Base-by-base conservation (phyloP, 2,329 filamentous ascomycete genomes). In the Alternaria arborescens region DNA sequence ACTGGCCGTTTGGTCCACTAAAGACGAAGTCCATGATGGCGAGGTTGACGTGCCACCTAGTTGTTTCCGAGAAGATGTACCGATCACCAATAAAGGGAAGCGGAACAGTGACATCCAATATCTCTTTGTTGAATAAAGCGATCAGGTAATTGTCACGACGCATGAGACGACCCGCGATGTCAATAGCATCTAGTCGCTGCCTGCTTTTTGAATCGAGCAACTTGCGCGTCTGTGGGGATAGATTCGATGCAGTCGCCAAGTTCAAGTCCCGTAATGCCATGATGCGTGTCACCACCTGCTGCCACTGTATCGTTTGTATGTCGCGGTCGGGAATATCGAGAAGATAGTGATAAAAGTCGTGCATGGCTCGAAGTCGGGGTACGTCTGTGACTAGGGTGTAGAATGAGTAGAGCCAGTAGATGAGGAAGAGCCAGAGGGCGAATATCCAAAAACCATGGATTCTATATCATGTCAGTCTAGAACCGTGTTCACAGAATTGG, bases 101-200 rank as follows among this genome's bases (percentile, higher is more conserved):
- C 2, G 93, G 92, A 3, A 97, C 85, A 0, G 91, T 93, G 46
- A 98, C 83, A 74, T 99, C 90, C 42, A 99, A 80, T 38, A 98
- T 88, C 62, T 98, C 95, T 78, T 99, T 98, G 83, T 99, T 99
- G 81, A 98, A 93, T 71, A 99, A 84, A 5, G 95, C 95, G 71
- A 99, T 97, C 64, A 97, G 87, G 71, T 97, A 99, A 73, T 99
- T 99, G 65, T 97, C 94, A 73, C 92, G 91, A 60, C 95, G 90
- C 95, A 99, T 98, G 46, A 99, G 81, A 32, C 95, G 88, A 74
- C 98, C 99, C 7, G 95, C 95, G 76, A 99, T 98, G 73, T 97
- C 95, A 71, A 97, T 93, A 11, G 95, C 95, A 78, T 97, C 95
- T 69, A 99, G 89, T 64, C 94, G 87, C 79, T 98, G 93, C 77